Evolutionary conservation across 495 filamentous ascomycete genomes (phyloP), one percentile per base, ranked within the genome.

Genomic region (Tuber magnatum): DNA sequence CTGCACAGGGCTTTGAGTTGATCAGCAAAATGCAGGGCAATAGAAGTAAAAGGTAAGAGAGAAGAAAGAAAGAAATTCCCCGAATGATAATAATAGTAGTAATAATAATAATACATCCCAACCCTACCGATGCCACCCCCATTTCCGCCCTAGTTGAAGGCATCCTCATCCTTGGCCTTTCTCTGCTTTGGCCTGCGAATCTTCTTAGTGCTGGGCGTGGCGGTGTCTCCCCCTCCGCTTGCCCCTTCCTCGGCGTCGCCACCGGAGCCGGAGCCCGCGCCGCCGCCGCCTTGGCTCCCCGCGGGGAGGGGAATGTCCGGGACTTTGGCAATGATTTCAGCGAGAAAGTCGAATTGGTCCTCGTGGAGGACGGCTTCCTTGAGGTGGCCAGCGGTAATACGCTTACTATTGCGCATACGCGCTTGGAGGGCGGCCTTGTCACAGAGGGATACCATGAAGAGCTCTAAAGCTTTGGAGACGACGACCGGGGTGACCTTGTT

Each of bases 371-470:
- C 90, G 5, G 94, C 94, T 75, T 92, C 89, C 84, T 98, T 98
- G 68, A 99, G 86, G 86, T 98, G 96, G 43, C 89, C 89, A 1
- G 93, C 92, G 10, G 92, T 94, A 79, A 99, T 92, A 76, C 94
- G 91, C 85, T 97, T 97, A 4, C 91, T 93, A 80, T 90, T 91
- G 79, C 91, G 91, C 73, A 90, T 89, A 69, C 89, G 90, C 69
- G 94, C 94, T 80, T 94, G 91, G 46, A 91, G 88, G 38, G 94
- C 92, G 68, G 94, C 91, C 84, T 93, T 93, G 44, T 90, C 91
- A 69, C 97, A 94, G 69, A 99, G 88, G 46, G 90, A 89, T 78
- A 97, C 94, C 94, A 98, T 98, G 83, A 99, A 99, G 28, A 99
- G 87, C 85, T 99, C 95, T 5, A 99, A 86, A 38, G 95, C 95